These are phyloP conservation scores for Schizopora paradoxa DNA, from an alignment of 1,284 basidiomycete species.

Conservation along the genomic window DNA sequence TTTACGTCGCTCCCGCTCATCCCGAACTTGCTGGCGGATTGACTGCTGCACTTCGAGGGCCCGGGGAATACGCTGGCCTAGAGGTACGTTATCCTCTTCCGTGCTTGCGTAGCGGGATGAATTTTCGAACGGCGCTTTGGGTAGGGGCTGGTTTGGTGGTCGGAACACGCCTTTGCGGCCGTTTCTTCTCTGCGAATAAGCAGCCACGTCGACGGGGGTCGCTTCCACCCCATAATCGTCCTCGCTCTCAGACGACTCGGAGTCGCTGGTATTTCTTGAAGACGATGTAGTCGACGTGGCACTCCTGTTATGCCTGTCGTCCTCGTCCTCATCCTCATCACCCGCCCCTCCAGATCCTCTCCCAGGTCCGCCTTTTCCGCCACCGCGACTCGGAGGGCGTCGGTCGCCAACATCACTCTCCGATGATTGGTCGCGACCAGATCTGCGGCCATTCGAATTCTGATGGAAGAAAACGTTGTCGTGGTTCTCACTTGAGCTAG, in stretches of 20 bases:
- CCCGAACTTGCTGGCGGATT: constrained; percentile 62
- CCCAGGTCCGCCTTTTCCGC: constrained; percentile 5
- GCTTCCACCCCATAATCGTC: constrained; percentile 17
- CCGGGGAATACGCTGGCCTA: constrained; percentile 71
- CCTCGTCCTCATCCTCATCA: constrained; percentile 1
- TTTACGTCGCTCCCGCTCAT: constrained; percentile 57
- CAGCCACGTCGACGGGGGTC: background rate
- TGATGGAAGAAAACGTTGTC: too few species aligned
- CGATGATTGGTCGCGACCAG: too few species aligned
- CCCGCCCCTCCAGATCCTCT: constrained; percentile 1
- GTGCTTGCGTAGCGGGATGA: constrained; percentile 8
- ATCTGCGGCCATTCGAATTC: too few species aligned
- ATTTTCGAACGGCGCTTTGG: background rate
- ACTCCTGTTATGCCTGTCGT: background rate
- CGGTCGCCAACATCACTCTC: too few species aligned
- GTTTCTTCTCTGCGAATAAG: constrained; percentile 9
- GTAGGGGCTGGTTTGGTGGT: constrained; percentile 2
- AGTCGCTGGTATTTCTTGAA: constrained; percentile 9
- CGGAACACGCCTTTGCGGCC: constrained; percentile 16
- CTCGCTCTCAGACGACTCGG: constrained; percentile 17
- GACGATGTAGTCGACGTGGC: constrained; percentile 7
- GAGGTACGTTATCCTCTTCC: constrained; percentile 66
- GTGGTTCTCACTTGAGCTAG: too few species aligned
- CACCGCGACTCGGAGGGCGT: too few species aligned
- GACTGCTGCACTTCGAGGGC: constrained; percentile 73